phyloP scores from a whole-genome alignment of 2,329 filamentous ascomycete genomes.

The Scedosporium aurantiacum region DNA sequence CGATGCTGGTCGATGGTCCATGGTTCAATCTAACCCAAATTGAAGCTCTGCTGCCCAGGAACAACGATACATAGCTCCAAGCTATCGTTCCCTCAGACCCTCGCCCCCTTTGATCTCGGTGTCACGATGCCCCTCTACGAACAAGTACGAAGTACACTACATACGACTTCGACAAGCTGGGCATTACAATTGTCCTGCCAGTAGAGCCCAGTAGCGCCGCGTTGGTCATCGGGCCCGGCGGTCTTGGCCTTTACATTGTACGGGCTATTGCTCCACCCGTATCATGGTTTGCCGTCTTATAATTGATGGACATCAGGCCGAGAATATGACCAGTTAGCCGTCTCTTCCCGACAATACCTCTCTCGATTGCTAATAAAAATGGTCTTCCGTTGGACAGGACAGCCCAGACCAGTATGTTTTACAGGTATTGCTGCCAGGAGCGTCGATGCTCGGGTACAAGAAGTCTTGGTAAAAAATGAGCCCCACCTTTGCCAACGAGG shows the following conservation, averaged over 20 bases:
- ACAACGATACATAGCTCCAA: not conserved
- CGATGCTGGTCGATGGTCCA: not conserved
- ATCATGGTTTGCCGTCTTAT: not conserved
- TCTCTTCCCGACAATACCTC: not conserved
- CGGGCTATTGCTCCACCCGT: not conserved
- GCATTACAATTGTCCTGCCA: not conserved
- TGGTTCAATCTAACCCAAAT: not conserved
- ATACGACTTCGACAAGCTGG: no score
- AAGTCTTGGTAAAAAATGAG: not conserved
- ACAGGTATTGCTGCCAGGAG: not conserved
- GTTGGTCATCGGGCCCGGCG: not conserved
- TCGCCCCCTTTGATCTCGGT: no score
- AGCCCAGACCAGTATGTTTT: not conserved
- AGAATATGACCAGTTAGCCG: not conserved
- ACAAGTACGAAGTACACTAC: no score
- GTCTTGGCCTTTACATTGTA: not conserved
- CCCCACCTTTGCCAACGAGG: not conserved
- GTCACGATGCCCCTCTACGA: no score
- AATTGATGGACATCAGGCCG: not conserved
- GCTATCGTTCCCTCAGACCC: no score
- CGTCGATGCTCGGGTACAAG: no score
- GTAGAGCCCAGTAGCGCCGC: not conserved
- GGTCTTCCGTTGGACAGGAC: not conserved
- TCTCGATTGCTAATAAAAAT: not conserved
- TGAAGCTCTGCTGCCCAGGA: not conserved